Evolutionary conservation across 2,329 filamentous ascomycete species (phyloP).

Genomic region (Neoarthrinium moseri): DNA sequence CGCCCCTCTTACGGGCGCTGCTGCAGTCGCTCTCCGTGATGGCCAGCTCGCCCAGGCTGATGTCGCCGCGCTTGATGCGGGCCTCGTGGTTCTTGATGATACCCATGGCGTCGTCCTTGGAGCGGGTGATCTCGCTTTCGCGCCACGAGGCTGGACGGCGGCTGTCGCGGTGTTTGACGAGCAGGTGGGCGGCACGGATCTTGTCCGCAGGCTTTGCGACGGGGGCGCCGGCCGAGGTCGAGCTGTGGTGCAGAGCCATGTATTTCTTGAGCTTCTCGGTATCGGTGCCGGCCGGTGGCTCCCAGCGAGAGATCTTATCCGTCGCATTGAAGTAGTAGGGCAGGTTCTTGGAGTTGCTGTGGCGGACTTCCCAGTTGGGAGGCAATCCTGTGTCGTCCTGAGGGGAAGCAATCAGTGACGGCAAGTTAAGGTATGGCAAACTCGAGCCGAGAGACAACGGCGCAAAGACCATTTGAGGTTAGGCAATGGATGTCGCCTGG

Average conservation of each 20-base stretch:
- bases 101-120: conserved; percentile 79
- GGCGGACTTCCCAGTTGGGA: conserved; percentile 88
- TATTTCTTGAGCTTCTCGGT: conserved; percentile 89
- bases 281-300: conserved; percentile 84
- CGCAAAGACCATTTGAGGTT: no score
- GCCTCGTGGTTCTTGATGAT: conserved; percentile 76
- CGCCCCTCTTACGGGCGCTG: conserved; percentile 89
- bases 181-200: conserved; percentile 88
- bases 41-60: conserved; percentile 78
- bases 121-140: conserved; percentile 82
- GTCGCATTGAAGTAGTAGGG: conserved; percentile 96
- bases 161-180: conserved; percentile 91
- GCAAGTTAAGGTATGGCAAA: not conserved
- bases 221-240: conserved; percentile 43
- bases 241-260: conserved; percentile 86
- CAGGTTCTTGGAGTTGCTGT: conserved; percentile 97
- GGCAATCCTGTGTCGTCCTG: conserved; percentile 79
- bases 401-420: not conserved
- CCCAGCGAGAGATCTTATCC: conserved; percentile 91
- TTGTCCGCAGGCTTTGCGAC: conserved; percentile 62
- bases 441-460: not conserved
- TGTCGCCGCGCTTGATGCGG: conserved; percentile 70
- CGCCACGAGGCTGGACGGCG: conserved; percentile 91
- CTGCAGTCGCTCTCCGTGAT: conserved; percentile 91
- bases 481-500: no score